phyloP scores from a whole-genome alignment of 2,329 filamentous ascomycete species.

The Escovopsis sp. region DNA sequence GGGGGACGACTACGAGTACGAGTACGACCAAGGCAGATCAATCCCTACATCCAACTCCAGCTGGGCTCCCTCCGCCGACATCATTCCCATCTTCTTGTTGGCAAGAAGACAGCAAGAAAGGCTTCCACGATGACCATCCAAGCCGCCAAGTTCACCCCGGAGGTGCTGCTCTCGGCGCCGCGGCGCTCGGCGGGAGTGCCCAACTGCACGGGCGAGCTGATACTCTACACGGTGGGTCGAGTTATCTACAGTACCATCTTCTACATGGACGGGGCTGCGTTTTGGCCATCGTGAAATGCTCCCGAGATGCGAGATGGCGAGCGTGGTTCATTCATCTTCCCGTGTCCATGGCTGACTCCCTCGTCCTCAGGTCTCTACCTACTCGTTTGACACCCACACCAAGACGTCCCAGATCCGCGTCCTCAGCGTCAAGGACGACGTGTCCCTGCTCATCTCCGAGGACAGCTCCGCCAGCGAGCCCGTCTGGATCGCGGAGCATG shows the following conservation, averaged over 20 bases:
- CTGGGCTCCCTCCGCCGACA: too few species aligned
- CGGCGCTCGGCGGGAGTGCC: conserved; percentile 56
- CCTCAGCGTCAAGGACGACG: conserved; percentile 52
- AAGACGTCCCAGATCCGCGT: conserved; percentile 55
- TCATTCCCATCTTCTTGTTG: too few species aligned
- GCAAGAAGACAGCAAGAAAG: too few species aligned
- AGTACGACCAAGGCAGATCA: too few species aligned
- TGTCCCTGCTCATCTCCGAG: conserved; percentile 50
- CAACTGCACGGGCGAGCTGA: conserved; percentile 49
- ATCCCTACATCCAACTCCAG: too few species aligned
- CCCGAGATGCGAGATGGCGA: too few species aligned
- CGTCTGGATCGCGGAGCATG: conserved; percentile 58
- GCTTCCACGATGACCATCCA: conserved; percentile 48
- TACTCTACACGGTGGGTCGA: conserved; percentile 45
- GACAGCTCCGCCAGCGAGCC: conserved; percentile 54
- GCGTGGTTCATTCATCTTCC: too few species aligned
- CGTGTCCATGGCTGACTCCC: not conserved
- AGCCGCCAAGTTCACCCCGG: conserved; percentile 58
- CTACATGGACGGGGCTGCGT: too few species aligned
- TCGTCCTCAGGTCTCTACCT: conserved; percentile 44
- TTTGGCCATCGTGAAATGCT: too few species aligned
- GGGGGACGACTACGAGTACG: too few species aligned
- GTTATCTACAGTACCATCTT: too few species aligned
- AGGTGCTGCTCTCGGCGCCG: conserved; percentile 63
- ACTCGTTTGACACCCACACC: conserved; percentile 64